Conservation (phyloP, 352 stramenopile species). For the Phytophthora kernoviae region DNA sequence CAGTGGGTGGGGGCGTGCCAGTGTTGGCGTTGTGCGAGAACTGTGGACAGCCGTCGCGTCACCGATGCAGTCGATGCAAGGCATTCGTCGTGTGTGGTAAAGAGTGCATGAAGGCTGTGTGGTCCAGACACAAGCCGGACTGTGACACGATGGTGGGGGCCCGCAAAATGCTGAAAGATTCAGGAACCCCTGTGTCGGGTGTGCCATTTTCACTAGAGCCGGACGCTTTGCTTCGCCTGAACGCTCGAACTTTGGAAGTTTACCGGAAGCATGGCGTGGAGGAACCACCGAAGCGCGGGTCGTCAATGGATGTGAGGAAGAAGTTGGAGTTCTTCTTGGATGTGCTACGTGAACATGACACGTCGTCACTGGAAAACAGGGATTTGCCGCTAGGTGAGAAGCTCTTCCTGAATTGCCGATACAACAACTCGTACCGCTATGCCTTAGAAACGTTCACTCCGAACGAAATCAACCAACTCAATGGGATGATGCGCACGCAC, state of each 20-base stretch:
- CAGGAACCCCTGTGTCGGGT: neutral
- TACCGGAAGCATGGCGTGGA: constrained; percentile 25
- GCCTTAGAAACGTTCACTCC: constrained; percentile 20
- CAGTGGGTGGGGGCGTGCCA: neutral
- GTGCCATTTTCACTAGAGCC: constrained; percentile 6
- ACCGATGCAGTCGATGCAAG: constrained; percentile 39
- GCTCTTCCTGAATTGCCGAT: constrained; percentile 43
- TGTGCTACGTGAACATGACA: constrained; percentile 32
- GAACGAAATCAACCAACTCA: constrained; percentile 26
- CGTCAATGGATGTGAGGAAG: constrained; percentile 21
- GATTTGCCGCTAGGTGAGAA: constrained; percentile 27
- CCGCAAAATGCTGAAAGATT: constrained; percentile 13
- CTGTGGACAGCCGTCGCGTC: constrained; percentile 24
- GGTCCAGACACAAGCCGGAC: constrained; percentile 32
- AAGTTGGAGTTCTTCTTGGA: constrained; percentile 33
- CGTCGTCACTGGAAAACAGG: constrained; percentile 21
- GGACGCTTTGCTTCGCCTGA: constrained; percentile 11
- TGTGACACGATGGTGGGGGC: constrained; percentile 28
- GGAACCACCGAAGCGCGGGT: constrained; percentile 20
- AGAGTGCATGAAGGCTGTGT: constrained; percentile 28
- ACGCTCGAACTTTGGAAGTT: constrained; percentile 11
- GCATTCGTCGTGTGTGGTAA: constrained; percentile 26
- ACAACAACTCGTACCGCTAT: constrained; percentile 41
- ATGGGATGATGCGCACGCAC: constrained; percentile 21
- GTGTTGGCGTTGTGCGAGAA: constrained; percentile 22